Base-by-base conservation (phyloP, 164 flowering plant species). In the Nelumbo lutea region DNA sequence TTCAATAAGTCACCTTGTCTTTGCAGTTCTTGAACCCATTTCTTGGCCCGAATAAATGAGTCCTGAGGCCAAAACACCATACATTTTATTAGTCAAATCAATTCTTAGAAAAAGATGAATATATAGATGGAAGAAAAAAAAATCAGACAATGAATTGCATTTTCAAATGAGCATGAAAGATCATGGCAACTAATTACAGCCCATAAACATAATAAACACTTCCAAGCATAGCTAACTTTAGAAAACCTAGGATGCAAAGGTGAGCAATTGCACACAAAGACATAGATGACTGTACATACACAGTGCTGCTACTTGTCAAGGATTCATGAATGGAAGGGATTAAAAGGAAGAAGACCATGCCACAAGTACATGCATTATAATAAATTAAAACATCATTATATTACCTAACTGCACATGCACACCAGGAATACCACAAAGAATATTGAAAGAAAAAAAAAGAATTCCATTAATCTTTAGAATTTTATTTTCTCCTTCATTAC, bases 11-110 rank as follows among this genome's bases (percentile, higher is more conserved):
- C 66, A 82, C 84, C 84, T 79, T 79, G 84, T 70, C 76, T 77
- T 44, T 79, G 79, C 65, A 82, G 76, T 64, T 82, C 84, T 71
- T 76, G 68, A 63, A 81, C 76, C 83, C 83, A 81, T 71, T 78
- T 81, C 76, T 72, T 68, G 47, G 79, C 84, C 68, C 81, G 73
- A 57, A 46, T 59, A 69, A 77, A 82, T 53, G 84, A 75, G 10
- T 79, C 82, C 84, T 82, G 77, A 56, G 57, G 66, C 56, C 65
- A 73, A 68, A 11, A 10, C 57, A 40, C 27, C 52, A 47, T 15
- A 9, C 53, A 8, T 46, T 40, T 46, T 6, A 58, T 4, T 13
- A 40, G 42, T 8, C 38, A 38, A 8, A 65, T 41, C 4, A 5
- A 42, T 57, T 46, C 67, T 41, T 65, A 65, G 40, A 50, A 42